Evolutionary conservation across 2,329 filamentous ascomycete species (phyloP).

Genomic region (Fusarium caatingaense): DNA sequence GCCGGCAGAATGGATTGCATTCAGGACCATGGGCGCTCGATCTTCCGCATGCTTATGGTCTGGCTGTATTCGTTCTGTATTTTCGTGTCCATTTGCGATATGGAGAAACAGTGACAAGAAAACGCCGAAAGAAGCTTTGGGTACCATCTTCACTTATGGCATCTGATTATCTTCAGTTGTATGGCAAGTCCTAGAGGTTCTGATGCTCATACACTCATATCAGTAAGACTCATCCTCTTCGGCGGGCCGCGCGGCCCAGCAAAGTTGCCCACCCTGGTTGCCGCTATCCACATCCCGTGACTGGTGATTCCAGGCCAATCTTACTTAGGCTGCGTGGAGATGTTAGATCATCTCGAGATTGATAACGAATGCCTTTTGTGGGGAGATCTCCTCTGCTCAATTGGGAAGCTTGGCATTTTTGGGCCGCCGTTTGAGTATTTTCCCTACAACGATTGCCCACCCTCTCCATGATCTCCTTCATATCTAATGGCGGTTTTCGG

Average conservation of each 20-base stretch:
- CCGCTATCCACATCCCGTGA: constrained; percentile 28
- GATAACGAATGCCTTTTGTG: constrained; percentile 20
- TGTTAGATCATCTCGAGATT: constrained; percentile 29
- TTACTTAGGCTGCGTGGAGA: constrained; percentile 21
- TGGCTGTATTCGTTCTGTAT: constrained; percentile 47
- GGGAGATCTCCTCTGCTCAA: background rate
- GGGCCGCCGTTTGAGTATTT: background rate
- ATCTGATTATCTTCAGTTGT: background rate
- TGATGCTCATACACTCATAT: constrained; percentile 5
- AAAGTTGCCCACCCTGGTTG: constrained; percentile 10
- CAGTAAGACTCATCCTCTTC: constrained; percentile 1
- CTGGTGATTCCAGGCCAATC: constrained; percentile 21
- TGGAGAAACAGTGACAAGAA: constrained; percentile 28
- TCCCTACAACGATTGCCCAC: background rate
- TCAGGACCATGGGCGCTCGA: constrained; percentile 77
- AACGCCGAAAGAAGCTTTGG: constrained; percentile 17
- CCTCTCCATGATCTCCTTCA: background rate
- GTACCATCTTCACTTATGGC: constrained; percentile 24
- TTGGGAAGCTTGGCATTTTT: background rate
- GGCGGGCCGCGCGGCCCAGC: constrained; percentile 39
- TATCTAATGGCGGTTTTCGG: background rate
- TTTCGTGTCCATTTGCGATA: constrained; percentile 2
- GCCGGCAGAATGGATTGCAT: constrained; percentile 76
- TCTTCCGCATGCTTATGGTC: constrained; percentile 53
- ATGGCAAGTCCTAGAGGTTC: background rate